Base-by-base conservation (phyloP, 352 stramenopile species). In the Phytophthora cryptogea region DNA sequence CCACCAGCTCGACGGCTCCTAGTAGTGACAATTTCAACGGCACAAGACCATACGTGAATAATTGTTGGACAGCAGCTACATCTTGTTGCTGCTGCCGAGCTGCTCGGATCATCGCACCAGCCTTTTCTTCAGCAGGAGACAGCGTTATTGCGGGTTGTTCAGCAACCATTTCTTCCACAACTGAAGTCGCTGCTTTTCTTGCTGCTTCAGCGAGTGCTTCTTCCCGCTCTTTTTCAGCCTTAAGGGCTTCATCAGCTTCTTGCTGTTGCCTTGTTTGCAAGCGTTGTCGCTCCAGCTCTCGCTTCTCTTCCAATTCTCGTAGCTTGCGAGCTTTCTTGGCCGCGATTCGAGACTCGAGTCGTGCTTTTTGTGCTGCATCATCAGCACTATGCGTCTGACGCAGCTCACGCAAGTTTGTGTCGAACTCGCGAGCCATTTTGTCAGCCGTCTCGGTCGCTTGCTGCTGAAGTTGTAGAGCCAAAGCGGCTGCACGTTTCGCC, bases 271-370 rank as follows among this genome's bases (percentile, higher is more conserved):
- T 66, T 6, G 73, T 28, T 33, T 74, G 63, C 16, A 91, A 64
- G 32, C 73, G 61, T 42, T 84, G 71, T 0, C 72, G 74, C 59
- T 89, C 82, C 10, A 80, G 33, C 41, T 83, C 80, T 16, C 70
- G 73, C 54, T 91, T 91, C 9, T 78, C 78, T 50, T 92, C 77
- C 2, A 94, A 62, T 20, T 94, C 82, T 50, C 76, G 70, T 17
- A 88, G 54, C 44, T 92, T 92, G 17, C 86, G 88, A 31, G 88
- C 63, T 61, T 90, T 90, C 67, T 90, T 94, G 5, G 80, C 76
- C 1, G 78, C 82, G 10, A 94, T 81, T 31, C 85, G 76, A 42
- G 76, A 72, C 53, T 90, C 81, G 8, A 94, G 73, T 36, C 88
- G 88, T 37, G 72, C 68, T 54, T 90, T 91, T 40, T 94, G 85